Evolutionary conservation across 2,329 filamentous ascomycete species (phyloP).

Genomic region (Aureobasidium sp.): DNA sequence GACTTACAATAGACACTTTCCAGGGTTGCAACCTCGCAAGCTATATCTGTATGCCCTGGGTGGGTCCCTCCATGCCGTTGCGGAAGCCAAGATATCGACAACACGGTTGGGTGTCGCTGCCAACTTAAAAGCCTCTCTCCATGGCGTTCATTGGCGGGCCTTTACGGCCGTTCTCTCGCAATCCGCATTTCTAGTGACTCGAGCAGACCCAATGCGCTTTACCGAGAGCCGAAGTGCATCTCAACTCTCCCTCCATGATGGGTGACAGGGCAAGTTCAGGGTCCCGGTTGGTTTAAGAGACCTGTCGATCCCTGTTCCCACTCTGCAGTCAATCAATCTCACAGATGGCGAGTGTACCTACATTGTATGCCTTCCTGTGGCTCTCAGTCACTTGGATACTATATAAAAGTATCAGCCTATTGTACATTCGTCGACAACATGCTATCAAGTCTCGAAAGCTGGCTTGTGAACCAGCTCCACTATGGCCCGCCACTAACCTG

Average conservation of each 20-base stretch:
- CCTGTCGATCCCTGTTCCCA: slow-evolving; percentile 5
- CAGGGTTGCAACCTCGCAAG: not conserved
- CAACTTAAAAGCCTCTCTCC: slow-evolving; percentile 3
- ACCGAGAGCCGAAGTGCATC: slow-evolving; percentile 1
- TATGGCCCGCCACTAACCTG: slow-evolving; percentile 20
- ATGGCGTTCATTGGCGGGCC: slow-evolving; percentile 9
- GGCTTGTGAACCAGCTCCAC: slow-evolving; percentile 15
- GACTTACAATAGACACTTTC: no score
- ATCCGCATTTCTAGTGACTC: not conserved
- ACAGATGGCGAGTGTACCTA: not conserved
- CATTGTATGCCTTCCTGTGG: not conserved
- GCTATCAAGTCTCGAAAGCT: slow-evolving; percentile 9
- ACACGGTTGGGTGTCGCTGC: not conserved
- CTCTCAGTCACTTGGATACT: not conserved
- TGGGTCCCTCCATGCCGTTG: not conserved
- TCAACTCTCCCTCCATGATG: not conserved
- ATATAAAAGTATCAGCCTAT: not conserved
- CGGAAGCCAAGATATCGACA: slow-evolving; percentile 1
- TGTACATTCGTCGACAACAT: slow-evolving; percentile 7
- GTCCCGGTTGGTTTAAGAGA: not conserved
- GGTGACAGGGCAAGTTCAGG: not conserved
- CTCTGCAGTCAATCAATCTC: not conserved
- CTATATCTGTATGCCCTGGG: not conserved
- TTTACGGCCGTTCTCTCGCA: slow-evolving; percentile 1
- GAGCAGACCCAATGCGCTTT: not conserved